phyloP scores from a whole-genome alignment of 441 rosid species.

The Daphne laureola region DNA sequence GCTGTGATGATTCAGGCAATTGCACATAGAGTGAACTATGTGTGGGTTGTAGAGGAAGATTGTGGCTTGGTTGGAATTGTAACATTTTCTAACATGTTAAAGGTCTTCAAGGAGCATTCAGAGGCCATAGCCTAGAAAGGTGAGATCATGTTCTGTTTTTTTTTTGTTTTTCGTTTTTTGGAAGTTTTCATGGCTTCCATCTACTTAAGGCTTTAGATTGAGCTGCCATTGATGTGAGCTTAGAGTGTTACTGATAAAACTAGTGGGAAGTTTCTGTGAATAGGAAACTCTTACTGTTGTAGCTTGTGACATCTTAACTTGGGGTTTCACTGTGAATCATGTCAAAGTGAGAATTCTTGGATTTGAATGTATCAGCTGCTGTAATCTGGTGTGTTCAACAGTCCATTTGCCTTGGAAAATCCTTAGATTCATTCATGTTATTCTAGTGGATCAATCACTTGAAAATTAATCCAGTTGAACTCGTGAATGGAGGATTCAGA shows the following conservation, averaged over 20 bases:
- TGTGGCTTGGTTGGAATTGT: constrained; percentile 77
- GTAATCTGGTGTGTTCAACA: no score
- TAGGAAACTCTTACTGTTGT: constrained; percentile 5
- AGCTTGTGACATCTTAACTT: no score
- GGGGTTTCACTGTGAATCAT: neutral
- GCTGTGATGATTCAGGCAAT: constrained; percentile 95
- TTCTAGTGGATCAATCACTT: no score
- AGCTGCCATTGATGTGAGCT: constrained; percentile 9
- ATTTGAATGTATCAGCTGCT: constrained; percentile 2
- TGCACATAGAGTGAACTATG: constrained; percentile 74
- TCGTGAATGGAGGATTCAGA: no score
- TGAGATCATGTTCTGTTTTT: neutral
- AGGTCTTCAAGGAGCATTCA: constrained; percentile 60
- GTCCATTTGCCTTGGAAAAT: no score
- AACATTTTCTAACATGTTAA: constrained; percentile 56
- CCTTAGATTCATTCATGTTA: no score
- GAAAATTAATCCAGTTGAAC: no score
- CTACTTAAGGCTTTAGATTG: constrained; percentile 7
- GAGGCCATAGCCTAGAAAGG: constrained; percentile 19
- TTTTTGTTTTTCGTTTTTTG: neutral
- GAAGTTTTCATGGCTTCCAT: constrained; percentile 10
- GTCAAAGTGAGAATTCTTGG: constrained; percentile 1
- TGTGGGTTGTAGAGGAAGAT: constrained; percentile 79
- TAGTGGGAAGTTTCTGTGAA: constrained; percentile 7
- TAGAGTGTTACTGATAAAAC: constrained; percentile 3